Evolutionary conservation across 2,329 filamentous ascomycete species (phyloP), one percentile per base, ranked within the genome.

Genomic region (Mariannaea sp.): DNA sequence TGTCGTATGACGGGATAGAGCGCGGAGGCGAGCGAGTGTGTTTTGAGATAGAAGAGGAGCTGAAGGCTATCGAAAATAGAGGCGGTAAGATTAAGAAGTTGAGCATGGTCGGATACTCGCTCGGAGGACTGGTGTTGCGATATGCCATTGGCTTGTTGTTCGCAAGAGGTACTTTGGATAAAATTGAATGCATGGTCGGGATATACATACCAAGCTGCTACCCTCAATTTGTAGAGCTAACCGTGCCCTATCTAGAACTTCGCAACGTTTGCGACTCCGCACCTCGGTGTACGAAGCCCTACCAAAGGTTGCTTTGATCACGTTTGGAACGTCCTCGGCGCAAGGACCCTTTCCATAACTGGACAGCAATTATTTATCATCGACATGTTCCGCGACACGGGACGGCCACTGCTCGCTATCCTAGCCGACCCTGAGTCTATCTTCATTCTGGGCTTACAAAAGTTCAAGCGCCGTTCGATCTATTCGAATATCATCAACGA

Each of bases 401-500:
- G 84, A n/a, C 82, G 86, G 33, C 90, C 92, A 0, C 77, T 97
- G 8, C 80, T 97, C 16, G 81, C 88, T 42, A 80, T 97, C 8
- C 79, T 97, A 24, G 89, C 92, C 5, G 92, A 96, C 60, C 86
- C 88, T 0, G 81, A 87, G 42, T 92, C 89, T 57, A 89, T 96
- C 61, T 97, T 97, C 74, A 88, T 96, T 64, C 83, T 83, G 26
- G 92, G 86, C 0, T 78, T 97, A 39, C 80, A 83, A 56, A 81
- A 78, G 61, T 97, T 97, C 75, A 83, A 86, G 69, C 80, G 89
- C 49, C 87, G 86, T 53, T 88, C 84, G 4, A 75, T 96, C 1
- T 97, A 97, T 70, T 81, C 88, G 35, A 97, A 97, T 68, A 86
- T 96, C 40, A 76, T 89, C 67, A 96, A 97, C 71, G 93, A 97